These are phyloP conservation scores for Aspergillus terreus DNA, from an alignment of 2,329 filamentous ascomycete genomes.

Conservation along the genomic window DNA sequence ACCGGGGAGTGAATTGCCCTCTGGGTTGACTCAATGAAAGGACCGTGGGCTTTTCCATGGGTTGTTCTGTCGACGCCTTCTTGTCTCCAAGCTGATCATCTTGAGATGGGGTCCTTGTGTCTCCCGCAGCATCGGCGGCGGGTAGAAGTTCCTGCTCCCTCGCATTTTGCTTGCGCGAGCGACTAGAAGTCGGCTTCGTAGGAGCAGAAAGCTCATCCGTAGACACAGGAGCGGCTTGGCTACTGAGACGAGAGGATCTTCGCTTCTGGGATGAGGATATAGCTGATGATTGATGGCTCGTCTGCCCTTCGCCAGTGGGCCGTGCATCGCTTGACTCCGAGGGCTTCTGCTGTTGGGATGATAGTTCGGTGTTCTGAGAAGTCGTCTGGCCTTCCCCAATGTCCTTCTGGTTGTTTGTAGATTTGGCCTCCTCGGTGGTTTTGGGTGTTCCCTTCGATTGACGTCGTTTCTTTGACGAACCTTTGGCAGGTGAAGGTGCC, in stretches of 20 bases:
- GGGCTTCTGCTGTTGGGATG: neutral
- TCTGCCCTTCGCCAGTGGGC: neutral
- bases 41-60: neutral
- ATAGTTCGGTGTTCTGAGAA: neutral
- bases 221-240: slow-evolving; percentile 12
- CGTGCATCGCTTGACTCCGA: neutral
- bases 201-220: slow-evolving; percentile 11
- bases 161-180: slow-evolving; percentile 19
- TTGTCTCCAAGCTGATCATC: no score
- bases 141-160: slow-evolving; percentile 12
- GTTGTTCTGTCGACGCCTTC: neutral
- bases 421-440: neutral
- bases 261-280: slow-evolving; percentile 23
- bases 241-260: slow-evolving; percentile 28
- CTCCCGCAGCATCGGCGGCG: neutral
- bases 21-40: neutral
- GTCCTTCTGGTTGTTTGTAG: neutral
- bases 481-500: neutral
- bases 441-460: slow-evolving; percentile 1
- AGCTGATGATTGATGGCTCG: neutral
- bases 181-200: slow-evolving; percentile 12
- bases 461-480: neutral
- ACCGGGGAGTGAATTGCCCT: neutral
- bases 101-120: no score
- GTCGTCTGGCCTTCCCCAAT: neutral